Evolutionary conservation across 805 yeast genomes (phyloP), one percentile per base, ranked within the genome.

Genomic region (Metschnikowia cerradonensis): DNA sequence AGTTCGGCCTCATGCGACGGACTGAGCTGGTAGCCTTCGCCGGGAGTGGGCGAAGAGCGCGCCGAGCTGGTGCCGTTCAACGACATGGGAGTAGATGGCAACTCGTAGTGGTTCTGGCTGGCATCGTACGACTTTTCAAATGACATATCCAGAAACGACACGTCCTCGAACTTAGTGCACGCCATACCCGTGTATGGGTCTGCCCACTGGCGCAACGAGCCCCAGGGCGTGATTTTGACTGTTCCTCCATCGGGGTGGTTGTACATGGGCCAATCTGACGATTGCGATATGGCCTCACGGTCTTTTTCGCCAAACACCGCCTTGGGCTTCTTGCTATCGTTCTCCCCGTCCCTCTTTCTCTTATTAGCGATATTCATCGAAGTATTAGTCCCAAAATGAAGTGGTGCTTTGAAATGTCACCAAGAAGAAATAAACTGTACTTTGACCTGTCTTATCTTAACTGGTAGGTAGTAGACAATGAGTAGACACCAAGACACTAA

Each of bases 211-310:
- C 86, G 67, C 38, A 81, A 67, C 45, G 81, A 79, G n/a, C 86
- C 86, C 68, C 83, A 75, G 22, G 86, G 86, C 1, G 86, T 81
- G 50, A 81, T 77, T 61, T 81, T 82, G 43, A 81, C 77, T 31
- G 71, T 71, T 0, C 86, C 86, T 8, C 86, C 86, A 11, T 81
- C 81, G 1, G 86, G 86, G 55, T 81, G 86, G 47, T 72, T 72
- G 56, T 78, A 81, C 50, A 75, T 69, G 13, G 86, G 83, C 75
- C 80, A 80, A 50, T 80, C 83, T 37, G 71, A 66, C 15, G 51
- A 40, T 45, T 48, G 58, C 23, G 50, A 40, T 14, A 53, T 39
- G 42, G 55, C 48, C 45, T 51, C 56, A 15, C 56, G 52, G 39
- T 59, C 61, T 45, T 52, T 53, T 14, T 56, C 60, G 19, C 59